Evolutionary conservation across 2,329 filamentous ascomycete genomes (phyloP).

Genomic region (Penicillium sp.): DNA sequence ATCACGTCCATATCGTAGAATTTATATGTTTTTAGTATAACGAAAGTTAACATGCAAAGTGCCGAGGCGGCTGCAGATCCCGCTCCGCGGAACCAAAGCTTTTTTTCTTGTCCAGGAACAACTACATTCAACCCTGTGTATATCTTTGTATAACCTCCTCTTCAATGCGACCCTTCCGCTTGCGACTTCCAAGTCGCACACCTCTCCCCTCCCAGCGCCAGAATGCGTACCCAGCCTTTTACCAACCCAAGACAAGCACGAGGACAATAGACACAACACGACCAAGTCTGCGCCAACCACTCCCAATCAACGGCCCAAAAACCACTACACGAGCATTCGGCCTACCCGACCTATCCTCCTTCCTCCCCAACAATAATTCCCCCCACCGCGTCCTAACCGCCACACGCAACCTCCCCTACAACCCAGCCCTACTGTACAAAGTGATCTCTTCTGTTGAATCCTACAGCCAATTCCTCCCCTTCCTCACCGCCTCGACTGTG

Average conservation of each 20-base stretch:
- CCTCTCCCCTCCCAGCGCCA: background rate
- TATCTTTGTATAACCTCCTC: background rate
- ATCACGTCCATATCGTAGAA: too few relatives aligned
- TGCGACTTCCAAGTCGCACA: slow-evolving; percentile 18
- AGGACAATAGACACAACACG: slow-evolving; percentile 15
- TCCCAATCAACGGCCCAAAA: slow-evolving; percentile 5
- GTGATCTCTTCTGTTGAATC: slow-evolving; percentile 85
- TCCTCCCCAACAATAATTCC: slow-evolving; percentile 29
- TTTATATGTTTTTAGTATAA: too few relatives aligned
- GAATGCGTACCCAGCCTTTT: background rate
- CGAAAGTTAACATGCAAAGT: too few relatives aligned
- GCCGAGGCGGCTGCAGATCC: slow-evolving; percentile 17
- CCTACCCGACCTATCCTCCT: slow-evolving; percentile 31
- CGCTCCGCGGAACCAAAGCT: slow-evolving; percentile 12
- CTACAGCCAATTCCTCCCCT: slow-evolving; percentile 87
- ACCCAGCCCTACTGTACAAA: slow-evolving; percentile 67
- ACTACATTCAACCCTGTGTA: background rate
- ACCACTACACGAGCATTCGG: slow-evolving; percentile 20
- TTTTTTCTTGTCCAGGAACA: slow-evolving; percentile 5
- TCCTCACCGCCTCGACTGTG: slow-evolving; percentile 74
- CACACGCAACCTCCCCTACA: slow-evolving; percentile 73
- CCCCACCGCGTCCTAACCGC: slow-evolving; percentile 68
- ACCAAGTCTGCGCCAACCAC: background rate
- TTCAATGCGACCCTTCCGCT: slow-evolving; percentile 13
- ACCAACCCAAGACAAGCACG: background rate